A percentile compares a stretch with the other conserved stretches of the same genome.
Conservation (phyloP, 2,329 filamentous ascomycete genomes). For the Cladosporium phlei region DNA sequence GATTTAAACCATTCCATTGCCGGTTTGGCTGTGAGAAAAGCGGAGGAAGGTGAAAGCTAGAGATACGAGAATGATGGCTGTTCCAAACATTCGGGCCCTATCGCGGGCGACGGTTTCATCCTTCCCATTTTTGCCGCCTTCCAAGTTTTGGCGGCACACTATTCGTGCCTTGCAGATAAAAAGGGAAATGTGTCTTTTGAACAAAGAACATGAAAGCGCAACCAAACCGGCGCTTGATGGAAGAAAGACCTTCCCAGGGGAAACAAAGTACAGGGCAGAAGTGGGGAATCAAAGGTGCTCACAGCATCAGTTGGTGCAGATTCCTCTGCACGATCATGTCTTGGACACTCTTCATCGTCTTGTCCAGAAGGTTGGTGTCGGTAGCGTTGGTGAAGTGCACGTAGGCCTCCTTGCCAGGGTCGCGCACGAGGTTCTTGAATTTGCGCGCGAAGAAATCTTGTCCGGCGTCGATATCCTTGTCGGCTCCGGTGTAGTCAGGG, state of each 20-base stretch:
- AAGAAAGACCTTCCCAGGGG: slow-evolving; percentile 10
- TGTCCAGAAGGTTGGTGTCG: slow-evolving; percentile 47
- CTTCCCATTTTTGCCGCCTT: slow-evolving; percentile 1
- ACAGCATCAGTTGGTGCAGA: slow-evolving; percentile 46
- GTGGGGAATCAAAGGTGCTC: slow-evolving; percentile 18
- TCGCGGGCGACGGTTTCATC: not conserved
- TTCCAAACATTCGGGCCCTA: slow-evolving; percentile 8
- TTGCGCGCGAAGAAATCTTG: slow-evolving; percentile 49
- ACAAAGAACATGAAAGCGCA: slow-evolving; percentile 5
- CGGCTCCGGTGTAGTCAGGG: slow-evolving; percentile 44
- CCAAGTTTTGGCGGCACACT: slow-evolving; percentile 1
- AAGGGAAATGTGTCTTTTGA: not conserved
- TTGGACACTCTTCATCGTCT: slow-evolving; percentile 50
- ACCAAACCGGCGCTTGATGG: slow-evolving; percentile 1
- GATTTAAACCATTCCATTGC: too few relatives aligned
- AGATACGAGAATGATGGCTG: not conserved
- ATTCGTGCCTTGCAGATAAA: slow-evolving; percentile 5
- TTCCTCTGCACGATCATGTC: slow-evolving; percentile 53
- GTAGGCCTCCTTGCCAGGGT: slow-evolving; percentile 49
- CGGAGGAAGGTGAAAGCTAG: not conserved
- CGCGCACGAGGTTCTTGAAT: slow-evolving; percentile 47
- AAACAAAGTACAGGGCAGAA: slow-evolving; percentile 10
- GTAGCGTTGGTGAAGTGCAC: slow-evolving; percentile 51
- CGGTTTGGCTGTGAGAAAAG: not conserved
- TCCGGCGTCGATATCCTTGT: slow-evolving; percentile 44